Percentiles rank a stretch among this genome's conserved stretches.
These are phyloP conservation scores for Pyrenophora seminiperda DNA, from an alignment of 2,329 filamentous ascomycete genomes.

Conservation along the genomic window DNA sequence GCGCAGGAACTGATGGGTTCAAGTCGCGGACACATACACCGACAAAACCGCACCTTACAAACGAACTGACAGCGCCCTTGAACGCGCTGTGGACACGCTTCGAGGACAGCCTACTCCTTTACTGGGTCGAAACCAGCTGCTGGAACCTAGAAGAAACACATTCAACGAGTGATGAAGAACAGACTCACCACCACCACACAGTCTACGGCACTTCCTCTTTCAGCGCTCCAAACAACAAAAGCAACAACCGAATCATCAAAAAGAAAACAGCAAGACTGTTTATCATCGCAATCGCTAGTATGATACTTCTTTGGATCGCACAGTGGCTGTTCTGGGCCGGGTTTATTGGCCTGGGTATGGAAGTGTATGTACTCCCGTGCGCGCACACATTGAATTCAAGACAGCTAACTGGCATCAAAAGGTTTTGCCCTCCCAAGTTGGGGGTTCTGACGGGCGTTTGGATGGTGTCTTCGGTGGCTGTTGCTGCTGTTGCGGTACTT, in stretches of 20 bases:
- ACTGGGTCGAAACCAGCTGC: constrained; percentile 10
- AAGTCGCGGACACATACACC: neutral
- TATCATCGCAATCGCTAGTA: constrained; percentile 15
- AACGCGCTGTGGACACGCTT: constrained; percentile 6
- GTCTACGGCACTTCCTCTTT: constrained; percentile 10
- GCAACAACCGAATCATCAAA: constrained; percentile 2
- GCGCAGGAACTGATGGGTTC: neutral
- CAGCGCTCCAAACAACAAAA: neutral
- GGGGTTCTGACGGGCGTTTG: constrained; percentile 28
- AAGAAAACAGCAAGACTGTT: constrained; percentile 14
- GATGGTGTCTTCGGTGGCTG: constrained; percentile 13
- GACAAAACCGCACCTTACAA: neutral
- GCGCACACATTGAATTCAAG: neutral
- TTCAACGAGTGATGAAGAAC: constrained; percentile 2
- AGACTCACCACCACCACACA: neutral
- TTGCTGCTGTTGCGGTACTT: neutral
- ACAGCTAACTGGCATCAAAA: constrained; percentile 25
- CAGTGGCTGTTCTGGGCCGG: constrained; percentile 42
- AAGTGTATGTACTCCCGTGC: constrained; percentile 31
- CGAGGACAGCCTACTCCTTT: constrained; percentile 9
- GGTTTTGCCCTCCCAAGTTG: constrained; percentile 37
- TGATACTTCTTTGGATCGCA: constrained; percentile 31
- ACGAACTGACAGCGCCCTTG: constrained; percentile 5
- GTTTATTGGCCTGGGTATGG: constrained; percentile 29
- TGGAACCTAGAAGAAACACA: constrained; percentile 13